Evolutionary conservation across 2,329 filamentous ascomycete species (phyloP).

Genomic region (Madurella fahalii): DNA sequence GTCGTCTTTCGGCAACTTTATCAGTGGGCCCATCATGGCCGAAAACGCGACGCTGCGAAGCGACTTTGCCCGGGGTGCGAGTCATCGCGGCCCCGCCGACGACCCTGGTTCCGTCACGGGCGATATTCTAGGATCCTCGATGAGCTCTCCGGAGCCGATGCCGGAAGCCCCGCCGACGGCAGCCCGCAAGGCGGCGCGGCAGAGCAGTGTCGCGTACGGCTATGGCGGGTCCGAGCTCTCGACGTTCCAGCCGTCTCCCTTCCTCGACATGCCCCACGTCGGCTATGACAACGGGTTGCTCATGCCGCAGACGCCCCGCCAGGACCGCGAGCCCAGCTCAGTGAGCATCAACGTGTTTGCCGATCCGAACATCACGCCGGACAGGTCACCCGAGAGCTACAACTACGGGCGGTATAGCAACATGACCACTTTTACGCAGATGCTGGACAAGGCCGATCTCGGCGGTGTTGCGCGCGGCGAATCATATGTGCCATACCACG

Average conservation of each 20-base stretch:
- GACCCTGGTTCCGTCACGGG: constrained; percentile 10
- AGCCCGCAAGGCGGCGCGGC: background rate
- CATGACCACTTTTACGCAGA: constrained; percentile 49
- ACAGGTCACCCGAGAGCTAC: constrained; percentile 31
- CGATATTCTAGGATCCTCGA: constrained; percentile 14
- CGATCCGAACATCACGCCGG: constrained; percentile 36
- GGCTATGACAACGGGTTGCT: constrained; percentile 3
- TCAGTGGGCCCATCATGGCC: constrained; percentile 53
- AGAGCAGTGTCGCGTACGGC: constrained; percentile 22
- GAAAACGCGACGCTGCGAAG: constrained; percentile 41
- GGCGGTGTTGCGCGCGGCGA: constrained; percentile 39
- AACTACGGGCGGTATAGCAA: constrained; percentile 22
- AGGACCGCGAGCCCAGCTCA: constrained; percentile 42
- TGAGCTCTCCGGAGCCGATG: constrained; percentile 6
- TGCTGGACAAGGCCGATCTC: constrained; percentile 48
- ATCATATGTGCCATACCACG: constrained; percentile 37
- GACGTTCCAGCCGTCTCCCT: background rate
- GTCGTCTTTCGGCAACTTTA: constrained; percentile 46
- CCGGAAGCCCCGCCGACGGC: constrained; percentile 9
- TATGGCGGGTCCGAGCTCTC: constrained; percentile 22
- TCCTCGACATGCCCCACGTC: constrained; percentile 12
- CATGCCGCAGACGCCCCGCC: constrained; percentile 29
- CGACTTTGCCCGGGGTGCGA: constrained; percentile 40
- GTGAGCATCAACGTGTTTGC: constrained; percentile 53
- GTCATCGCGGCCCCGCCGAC: constrained; percentile 12